Evolutionary conservation across 1,139 yeast species (phyloP).

Genomic region (Kazachstania sp.): DNA sequence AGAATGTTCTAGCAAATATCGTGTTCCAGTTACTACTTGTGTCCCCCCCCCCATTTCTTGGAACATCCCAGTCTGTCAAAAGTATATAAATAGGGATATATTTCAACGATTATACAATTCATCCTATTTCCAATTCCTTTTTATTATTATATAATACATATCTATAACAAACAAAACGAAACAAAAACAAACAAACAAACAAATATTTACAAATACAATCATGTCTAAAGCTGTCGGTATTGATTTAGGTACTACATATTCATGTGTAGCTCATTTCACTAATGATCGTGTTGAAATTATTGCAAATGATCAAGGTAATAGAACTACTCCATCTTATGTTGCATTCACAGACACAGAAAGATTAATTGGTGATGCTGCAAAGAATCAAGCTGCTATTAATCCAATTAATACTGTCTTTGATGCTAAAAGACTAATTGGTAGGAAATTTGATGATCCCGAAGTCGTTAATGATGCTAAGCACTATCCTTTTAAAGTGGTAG

Average conservation of each 20-base stretch:
- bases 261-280: constrained; percentile 71
- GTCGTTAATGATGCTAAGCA: constrained; percentile 51
- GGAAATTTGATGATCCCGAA: constrained; percentile 51
- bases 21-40: background rate
- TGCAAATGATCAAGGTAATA: constrained; percentile 65
- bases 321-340: constrained; percentile 63
- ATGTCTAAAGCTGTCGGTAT: constrained; percentile 70
- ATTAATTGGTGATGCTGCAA: constrained; percentile 64
- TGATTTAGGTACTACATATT: constrained; percentile 80
- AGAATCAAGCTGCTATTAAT: constrained; percentile 65
- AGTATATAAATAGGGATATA: background rate
- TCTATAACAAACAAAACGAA: background rate
- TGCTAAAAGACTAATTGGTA: constrained; percentile 62
- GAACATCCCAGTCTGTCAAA: too few relatives aligned
- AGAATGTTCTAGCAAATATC: background rate
- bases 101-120: background rate
- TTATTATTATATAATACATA: background rate
- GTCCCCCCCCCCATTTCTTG: background rate
- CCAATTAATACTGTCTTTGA: constrained; percentile 59
- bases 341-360: constrained; percentile 62
- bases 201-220: constrained; percentile 7
- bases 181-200: constrained; percentile 3
- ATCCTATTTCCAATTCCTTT: background rate
- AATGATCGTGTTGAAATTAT: constrained; percentile 67
- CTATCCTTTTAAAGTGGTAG: constrained; percentile 53